phyloP scores from a whole-genome alignment of 1,284 basidiomycete genomes.

The Fistulinella staudtii region DNA sequence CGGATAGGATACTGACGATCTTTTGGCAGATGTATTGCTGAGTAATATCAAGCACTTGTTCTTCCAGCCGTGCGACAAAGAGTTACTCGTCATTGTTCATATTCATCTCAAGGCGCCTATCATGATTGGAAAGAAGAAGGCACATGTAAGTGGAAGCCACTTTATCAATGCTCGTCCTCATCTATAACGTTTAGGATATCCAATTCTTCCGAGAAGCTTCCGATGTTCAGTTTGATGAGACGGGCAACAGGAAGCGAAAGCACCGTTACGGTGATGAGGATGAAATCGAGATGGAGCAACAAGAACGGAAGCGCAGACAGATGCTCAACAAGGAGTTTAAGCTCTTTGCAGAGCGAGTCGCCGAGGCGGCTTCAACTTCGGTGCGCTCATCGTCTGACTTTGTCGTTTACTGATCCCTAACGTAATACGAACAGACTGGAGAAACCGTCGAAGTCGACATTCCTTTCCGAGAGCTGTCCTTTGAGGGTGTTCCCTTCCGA shows the following conservation, averaged over 20 bases:
- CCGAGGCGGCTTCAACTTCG: conserved; percentile 76
- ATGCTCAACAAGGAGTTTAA: conserved; percentile 96
- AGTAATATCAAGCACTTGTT: conserved; percentile 98
- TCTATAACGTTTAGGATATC: conserved; percentile 61
- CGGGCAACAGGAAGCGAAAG: conserved; percentile 97
- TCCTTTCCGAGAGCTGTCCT: conserved; percentile 96
- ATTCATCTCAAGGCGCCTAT: conserved; percentile 94
- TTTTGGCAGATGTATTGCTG: conserved; percentile 79
- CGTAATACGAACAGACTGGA: conserved; percentile 55
- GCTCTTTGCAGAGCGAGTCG: conserved; percentile 89
- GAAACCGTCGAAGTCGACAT: conserved; percentile 92
- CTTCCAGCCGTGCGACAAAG: conserved; percentile 98
- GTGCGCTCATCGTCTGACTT: conserved; percentile 41
- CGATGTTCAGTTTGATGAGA: conserved; percentile 98
- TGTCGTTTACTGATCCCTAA: conserved; percentile 11
- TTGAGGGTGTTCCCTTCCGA: conserved; percentile 95
- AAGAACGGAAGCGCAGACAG: conserved; percentile 87
- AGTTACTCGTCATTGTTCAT: conserved; percentile 93
- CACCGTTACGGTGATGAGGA: conserved; percentile 98
- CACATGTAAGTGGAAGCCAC: conserved; percentile 55
- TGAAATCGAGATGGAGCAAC: conserved; percentile 98
- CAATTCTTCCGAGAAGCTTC: conserved; percentile 99
- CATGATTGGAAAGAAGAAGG: conserved; percentile 98
- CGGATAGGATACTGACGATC: conserved; percentile 5
- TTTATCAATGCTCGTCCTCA: conserved; percentile 3